phyloP scores from a whole-genome alignment of 768 basidiomycete genomes.

The Tubosaeta sp. region DNA sequence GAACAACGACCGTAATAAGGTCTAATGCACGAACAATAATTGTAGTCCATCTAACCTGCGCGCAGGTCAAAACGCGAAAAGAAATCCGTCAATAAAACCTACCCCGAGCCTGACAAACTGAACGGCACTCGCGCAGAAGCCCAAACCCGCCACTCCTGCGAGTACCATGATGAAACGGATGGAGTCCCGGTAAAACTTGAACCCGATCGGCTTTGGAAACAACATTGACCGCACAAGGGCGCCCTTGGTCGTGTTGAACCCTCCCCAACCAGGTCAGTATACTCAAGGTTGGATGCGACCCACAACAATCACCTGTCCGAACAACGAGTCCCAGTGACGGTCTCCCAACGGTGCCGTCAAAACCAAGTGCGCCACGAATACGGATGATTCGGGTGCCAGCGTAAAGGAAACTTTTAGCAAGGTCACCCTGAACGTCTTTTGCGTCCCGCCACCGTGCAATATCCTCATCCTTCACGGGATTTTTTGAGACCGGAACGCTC shows the following conservation, averaged over 20 bases:
- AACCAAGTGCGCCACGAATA: slow-evolving; percentile 58
- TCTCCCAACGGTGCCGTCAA: slow-evolving; percentile 47
- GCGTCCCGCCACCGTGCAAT: slow-evolving; percentile 65
- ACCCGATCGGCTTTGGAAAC: slow-evolving; percentile 97
- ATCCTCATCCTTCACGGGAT: slow-evolving; percentile 76
- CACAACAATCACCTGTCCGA: slow-evolving; percentile 63
- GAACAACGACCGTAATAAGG: slow-evolving; percentile 94
- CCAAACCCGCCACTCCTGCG: slow-evolving; percentile 84
- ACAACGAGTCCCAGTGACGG: slow-evolving; percentile 82
- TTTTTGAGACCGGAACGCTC: slow-evolving; percentile 94
- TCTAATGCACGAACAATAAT: slow-evolving; percentile 91
- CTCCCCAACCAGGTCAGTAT: slow-evolving; percentile 33
- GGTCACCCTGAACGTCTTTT: slow-evolving; percentile 55
- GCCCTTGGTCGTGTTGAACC: slow-evolving; percentile 97
- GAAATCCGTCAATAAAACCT: slow-evolving; percentile 4
- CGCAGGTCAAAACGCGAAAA: slow-evolving; percentile 1
- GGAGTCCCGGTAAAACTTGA: slow-evolving; percentile 96
- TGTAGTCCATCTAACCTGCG: slow-evolving; percentile 81
- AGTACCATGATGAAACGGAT: slow-evolving; percentile 89
- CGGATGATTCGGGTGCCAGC: slow-evolving; percentile 89
- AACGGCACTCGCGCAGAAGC: slow-evolving; percentile 87
- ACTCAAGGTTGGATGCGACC: neutral
- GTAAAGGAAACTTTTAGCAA: slow-evolving; percentile 81
- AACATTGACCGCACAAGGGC: slow-evolving; percentile 95
- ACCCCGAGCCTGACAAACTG: slow-evolving; percentile 92